Evolutionary conservation across 108 stramenopile species (phyloP).

Genomic region (Fragilariopsis cylindrus): DNA sequence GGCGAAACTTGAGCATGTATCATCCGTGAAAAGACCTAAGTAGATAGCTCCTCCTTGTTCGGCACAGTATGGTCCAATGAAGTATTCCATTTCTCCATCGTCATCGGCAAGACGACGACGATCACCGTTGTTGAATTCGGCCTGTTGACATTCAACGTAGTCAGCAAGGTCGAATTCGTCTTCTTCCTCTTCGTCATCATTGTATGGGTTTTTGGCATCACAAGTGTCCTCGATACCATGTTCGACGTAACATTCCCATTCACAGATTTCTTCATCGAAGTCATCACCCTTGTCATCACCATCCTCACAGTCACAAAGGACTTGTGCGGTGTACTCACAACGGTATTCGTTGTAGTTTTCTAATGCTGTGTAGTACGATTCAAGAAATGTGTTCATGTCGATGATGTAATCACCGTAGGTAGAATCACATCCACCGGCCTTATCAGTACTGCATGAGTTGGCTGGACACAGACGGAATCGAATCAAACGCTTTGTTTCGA

Average conservation of each 20-base stretch:
- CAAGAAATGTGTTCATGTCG: constrained; percentile 78
- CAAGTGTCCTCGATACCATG: constrained; percentile 60
- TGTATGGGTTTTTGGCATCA: constrained; percentile 61
- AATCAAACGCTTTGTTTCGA: constrained; percentile 72
- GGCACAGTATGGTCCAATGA: constrained; percentile 79
- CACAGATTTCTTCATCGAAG: constrained; percentile 56
- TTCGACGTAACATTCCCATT: constrained; percentile 65
- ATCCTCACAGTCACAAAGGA: constrained; percentile 52
- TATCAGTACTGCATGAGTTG: constrained; percentile 48
- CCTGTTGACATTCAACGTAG: constrained; percentile 46
- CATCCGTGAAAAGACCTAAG: constrained; percentile 81
- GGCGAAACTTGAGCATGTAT: constrained; percentile 64
- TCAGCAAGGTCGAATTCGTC: constrained; percentile 46
- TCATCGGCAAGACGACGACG: constrained; percentile 22
- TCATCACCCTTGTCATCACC: constrained; percentile 50
- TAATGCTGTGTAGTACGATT: constrained; percentile 53
- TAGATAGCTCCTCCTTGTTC: constrained; percentile 73
- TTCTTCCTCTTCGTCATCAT: constrained; percentile 48
- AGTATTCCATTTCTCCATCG: constrained; percentile 43
- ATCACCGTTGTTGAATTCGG: constrained; percentile 36
- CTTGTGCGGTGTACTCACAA: constrained; percentile 50
- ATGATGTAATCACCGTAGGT: constrained; percentile 87
- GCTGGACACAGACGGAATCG: constrained; percentile 85
- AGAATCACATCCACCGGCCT: constrained; percentile 58
- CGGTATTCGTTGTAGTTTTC: constrained; percentile 55